A percentile compares a stretch with the other conserved stretches of the same genome.
These are phyloP conservation scores for Helianthus tuberosus DNA, from an alignment of 129 eudicot species.

Conservation along the genomic window DNA sequence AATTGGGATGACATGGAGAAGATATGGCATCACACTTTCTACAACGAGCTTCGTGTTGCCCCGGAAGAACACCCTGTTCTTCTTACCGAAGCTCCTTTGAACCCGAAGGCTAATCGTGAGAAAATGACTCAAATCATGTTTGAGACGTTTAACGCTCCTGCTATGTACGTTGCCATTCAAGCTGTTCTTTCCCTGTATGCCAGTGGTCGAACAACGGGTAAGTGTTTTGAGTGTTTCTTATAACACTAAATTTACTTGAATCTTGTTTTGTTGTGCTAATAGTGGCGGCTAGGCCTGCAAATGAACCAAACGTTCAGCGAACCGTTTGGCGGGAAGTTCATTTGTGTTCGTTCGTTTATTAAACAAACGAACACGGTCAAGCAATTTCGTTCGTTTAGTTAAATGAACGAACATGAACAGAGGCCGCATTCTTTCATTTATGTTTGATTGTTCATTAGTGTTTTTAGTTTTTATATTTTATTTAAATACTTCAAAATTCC, in stretches of 20 bases:
- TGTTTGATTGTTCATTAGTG: too few species aligned
- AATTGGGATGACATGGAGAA: slow-evolving; percentile 84
- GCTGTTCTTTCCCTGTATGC: slow-evolving; percentile 65
- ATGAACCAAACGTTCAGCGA: too few species aligned
- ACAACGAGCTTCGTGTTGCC: slow-evolving; percentile 73
- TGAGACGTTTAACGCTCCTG: slow-evolving; percentile 69
- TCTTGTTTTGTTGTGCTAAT: slow-evolving; percentile 8
- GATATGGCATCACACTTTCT: slow-evolving; percentile 75
- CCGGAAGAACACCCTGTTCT: slow-evolving; percentile 74
- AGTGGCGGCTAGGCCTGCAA: too few species aligned
- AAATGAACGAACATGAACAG: too few species aligned
- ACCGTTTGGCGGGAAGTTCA: too few species aligned
- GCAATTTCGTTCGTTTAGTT: too few species aligned
- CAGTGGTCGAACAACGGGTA: slow-evolving; percentile 77
- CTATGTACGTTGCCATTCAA: slow-evolving; percentile 69
- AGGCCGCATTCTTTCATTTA: too few species aligned
- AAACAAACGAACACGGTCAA: too few species aligned
- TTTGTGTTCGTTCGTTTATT: too few species aligned
- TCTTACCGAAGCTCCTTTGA: slow-evolving; percentile 75
- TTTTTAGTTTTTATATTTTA: too few species aligned
- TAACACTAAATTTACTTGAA: not conserved
- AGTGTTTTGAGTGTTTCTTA: slow-evolving; percentile 14
- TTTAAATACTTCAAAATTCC: too few species aligned
- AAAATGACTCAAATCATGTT: slow-evolving; percentile 75
- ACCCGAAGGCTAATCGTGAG: slow-evolving; percentile 70